These are phyloP conservation scores for Geotrichum reessii DNA, from an alignment of 1,139 yeast species.

Conservation along the genomic window DNA sequence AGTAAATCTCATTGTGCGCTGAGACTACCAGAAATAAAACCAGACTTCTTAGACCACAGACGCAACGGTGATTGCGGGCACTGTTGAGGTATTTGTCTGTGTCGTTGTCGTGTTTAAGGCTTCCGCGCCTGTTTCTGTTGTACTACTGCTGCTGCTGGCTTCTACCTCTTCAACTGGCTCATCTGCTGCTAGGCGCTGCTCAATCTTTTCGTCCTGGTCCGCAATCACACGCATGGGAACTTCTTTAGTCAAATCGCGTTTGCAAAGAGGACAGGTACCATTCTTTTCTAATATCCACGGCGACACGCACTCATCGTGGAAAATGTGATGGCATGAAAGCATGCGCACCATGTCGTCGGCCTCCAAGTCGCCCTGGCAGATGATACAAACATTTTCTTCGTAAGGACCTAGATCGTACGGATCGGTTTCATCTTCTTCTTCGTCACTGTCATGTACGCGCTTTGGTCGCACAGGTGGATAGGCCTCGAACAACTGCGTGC, in stretches of 20 bases:
- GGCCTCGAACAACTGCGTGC: constrained; percentile 9
- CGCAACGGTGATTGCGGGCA: neutral
- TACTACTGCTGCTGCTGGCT: neutral
- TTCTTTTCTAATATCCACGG: constrained; percentile 15
- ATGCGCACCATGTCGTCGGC: constrained; percentile 12
- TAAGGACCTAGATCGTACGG: neutral
- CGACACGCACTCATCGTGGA: constrained; percentile 16
- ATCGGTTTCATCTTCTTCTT: neutral
- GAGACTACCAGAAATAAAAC: neutral
- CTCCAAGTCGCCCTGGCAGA: constrained; percentile 13
- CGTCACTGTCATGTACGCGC: constrained; percentile 1
- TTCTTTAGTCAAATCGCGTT: constrained; percentile 12
- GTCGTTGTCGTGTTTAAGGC: neutral
- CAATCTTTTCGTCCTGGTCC: constrained; percentile 35
- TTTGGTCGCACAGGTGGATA: constrained; percentile 4
- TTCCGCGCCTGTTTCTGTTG: neutral
- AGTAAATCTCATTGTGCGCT: neutral
- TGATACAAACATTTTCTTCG: constrained; percentile 13
- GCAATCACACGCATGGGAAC: constrained; percentile 30
- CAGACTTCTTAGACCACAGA: neutral
- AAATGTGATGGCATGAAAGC: constrained; percentile 16
- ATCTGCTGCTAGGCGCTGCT: neutral
- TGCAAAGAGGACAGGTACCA: constrained; percentile 16
- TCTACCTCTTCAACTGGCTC: neutral
- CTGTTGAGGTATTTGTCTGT: neutral